Evolutionary conservation across 2,329 filamentous ascomycete genomes (phyloP).

Genomic region (Stagonosporopsis tanaceti): DNA sequence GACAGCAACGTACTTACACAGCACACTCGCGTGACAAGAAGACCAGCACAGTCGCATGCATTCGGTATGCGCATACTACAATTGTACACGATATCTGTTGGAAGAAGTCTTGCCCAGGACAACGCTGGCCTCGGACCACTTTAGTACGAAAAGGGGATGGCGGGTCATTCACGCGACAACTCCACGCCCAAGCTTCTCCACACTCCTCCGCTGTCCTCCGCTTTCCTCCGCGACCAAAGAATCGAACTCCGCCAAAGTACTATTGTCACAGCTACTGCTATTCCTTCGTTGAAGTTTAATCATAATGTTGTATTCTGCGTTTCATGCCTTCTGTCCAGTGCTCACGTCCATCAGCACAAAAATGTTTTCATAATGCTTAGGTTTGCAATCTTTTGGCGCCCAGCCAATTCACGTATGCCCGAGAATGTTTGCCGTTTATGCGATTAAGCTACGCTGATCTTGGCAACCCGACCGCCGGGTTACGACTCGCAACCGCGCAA

Average conservation of each 20-base stretch:
- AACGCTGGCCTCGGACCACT: not conserved
- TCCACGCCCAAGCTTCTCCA: constrained; percentile 20
- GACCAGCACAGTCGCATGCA: too few species aligned
- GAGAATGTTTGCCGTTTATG: constrained; percentile 1
- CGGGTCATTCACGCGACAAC: constrained; percentile 1
- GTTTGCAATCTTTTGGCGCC: not conserved
- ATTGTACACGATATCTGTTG: not conserved
- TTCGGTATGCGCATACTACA: not conserved
- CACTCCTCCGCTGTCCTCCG: constrained; percentile 13
- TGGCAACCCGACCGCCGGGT: constrained; percentile 15
- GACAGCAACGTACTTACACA: not conserved
- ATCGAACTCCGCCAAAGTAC: not conserved
- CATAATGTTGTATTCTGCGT: too few species aligned
- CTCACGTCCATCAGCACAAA: not conserved
- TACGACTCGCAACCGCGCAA: constrained; percentile 9
- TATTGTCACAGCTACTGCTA: not conserved
- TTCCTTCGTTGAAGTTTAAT: too few species aligned
- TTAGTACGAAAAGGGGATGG: not conserved
- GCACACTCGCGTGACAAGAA: too few species aligned
- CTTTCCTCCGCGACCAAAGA: constrained; percentile 1
- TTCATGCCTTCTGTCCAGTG: not conserved
- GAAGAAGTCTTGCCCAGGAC: constrained; percentile 7
- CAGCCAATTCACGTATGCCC: not conserved
- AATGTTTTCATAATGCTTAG: not conserved
- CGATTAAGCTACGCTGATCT: constrained; percentile 16